Conservation (phyloP, 1,139 yeast species). For the Scheffersomyces stambukii region DNA sequence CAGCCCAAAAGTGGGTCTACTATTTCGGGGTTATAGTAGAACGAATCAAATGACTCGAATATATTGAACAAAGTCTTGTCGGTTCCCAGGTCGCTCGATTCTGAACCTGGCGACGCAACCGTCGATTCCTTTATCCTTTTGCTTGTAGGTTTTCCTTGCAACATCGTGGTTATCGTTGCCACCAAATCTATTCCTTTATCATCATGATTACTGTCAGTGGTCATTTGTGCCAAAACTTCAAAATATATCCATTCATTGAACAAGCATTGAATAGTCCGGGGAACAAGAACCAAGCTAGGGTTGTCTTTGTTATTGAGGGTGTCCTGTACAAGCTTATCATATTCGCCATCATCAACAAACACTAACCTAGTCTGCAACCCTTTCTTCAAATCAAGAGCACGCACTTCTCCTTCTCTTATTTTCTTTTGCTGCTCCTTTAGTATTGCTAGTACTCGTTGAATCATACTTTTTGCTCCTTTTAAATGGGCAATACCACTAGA, state of each 20-base stretch:
- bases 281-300: constrained; percentile 23
- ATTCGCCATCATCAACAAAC: constrained; percentile 31
- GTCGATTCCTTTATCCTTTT: constrained; percentile 2
- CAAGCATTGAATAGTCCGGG: constrained; percentile 47
- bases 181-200: constrained; percentile 42
- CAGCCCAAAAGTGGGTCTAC: constrained; percentile 67
- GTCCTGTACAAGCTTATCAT: constrained; percentile 26
- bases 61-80: constrained; percentile 16
- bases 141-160: constrained; percentile 4
- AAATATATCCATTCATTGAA: constrained; percentile 64
- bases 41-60: constrained; percentile 30
- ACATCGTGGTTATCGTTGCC: constrained; percentile 34
- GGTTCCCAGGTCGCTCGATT: constrained; percentile 6
- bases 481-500: constrained; percentile 66
- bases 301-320: constrained; percentile 5
- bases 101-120: constrained; percentile 1
- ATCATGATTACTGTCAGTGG: constrained; percentile 44
- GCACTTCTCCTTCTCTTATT: constrained; percentile 10
- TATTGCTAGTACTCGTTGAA: constrained; percentile 40
- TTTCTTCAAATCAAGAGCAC: constrained; percentile 9
- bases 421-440: constrained; percentile 24
- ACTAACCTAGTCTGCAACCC: constrained; percentile 24
- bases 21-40: constrained; percentile 28
- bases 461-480: constrained; percentile 63
- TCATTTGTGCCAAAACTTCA: constrained; percentile 63